phyloP scores from a whole-genome alignment of 148 eudicot genomes.

The Rhododendron molle region DNA sequence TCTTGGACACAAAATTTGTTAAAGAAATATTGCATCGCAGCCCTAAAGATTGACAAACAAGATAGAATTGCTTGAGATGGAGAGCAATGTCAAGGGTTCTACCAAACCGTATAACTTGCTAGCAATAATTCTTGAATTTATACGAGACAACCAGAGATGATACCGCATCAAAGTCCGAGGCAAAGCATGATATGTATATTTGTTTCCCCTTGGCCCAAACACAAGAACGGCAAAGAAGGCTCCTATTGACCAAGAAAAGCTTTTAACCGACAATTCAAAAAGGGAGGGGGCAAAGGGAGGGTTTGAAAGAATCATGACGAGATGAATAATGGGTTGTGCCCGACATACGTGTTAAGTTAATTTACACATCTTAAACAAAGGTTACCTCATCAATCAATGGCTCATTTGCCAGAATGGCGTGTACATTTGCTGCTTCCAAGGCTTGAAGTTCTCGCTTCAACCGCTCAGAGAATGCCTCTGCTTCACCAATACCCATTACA shows the following conservation, averaged over 20 bases:
- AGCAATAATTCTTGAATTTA: not conserved
- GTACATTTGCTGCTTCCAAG: conserved; percentile 98
- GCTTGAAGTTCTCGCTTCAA: conserved; percentile 96
- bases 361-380: not conserved
- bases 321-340: not conserved
- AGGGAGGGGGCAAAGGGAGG: not conserved
- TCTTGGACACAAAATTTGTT: not conserved
- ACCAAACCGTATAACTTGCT: not conserved
- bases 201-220: not conserved
- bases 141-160: not conserved
- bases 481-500: conserved; percentile 98
- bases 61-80: conserved; percentile 2
- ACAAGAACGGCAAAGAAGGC: not conserved
- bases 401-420: conserved; percentile 89
- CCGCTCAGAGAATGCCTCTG: conserved; percentile 98
- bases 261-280: not conserved
- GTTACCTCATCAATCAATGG: conserved; percentile 84
- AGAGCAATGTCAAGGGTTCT: not conserved
- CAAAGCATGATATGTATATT: not conserved
- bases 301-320: not conserved
- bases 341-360: not conserved
- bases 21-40: not conserved
- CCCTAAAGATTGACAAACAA: not conserved
- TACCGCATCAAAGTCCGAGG: not conserved
- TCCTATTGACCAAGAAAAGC: not conserved